Base-by-base conservation (phyloP, 2,329 filamentous ascomycete genomes). In the Claviceps pazoutovae region DNA sequence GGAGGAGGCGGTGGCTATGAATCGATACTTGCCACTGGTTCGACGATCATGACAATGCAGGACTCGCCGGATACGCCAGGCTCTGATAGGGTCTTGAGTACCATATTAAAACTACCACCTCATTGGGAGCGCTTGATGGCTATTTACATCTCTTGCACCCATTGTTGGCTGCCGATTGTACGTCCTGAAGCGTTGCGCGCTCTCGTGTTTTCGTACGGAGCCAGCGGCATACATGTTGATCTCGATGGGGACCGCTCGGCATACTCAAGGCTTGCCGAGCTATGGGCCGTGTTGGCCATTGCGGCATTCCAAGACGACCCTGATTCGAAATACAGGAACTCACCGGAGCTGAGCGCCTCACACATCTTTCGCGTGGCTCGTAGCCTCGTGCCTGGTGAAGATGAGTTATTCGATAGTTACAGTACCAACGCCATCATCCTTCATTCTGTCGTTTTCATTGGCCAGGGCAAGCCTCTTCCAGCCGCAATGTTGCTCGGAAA, bases 81-180 rank as follows among this genome's bases (percentile, higher is more conserved):
- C 19, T 23, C 23, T 3, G 46, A 39, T 13, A 26, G 16, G 14
- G 13, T 4, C 2, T 1, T 17, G 2, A 23, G 43, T 11, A 19
- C 19, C 11, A 30, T 42, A 2, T 9, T 51, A 16, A 48, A 60
- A 42, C 66, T 84, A 0, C 80, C 74, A 16, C 60, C 64, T 16
- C 74, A 78, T 59, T 78, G 74, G 61, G 81, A 73, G 69, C 71
- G 74, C 2, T 71, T 89, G 4, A 68, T 89, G 41, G 83, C 88
- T 57, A 74, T 84, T 4, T 89, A 88, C 62, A 85, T 87, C 54
- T 78, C 83, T 1, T 87, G 86, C 58, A 86, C 82, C 0, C 83
- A 89, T 62, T 80, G 77, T 50, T 90, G 86, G 86, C 73, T 90
- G 26, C 86, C 86, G 0, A 80, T 90, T 26, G 71, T 84, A 11